Conservation (phyloP, 2,329 filamentous ascomycete genomes). For the Aspergillus sp. region DNA sequence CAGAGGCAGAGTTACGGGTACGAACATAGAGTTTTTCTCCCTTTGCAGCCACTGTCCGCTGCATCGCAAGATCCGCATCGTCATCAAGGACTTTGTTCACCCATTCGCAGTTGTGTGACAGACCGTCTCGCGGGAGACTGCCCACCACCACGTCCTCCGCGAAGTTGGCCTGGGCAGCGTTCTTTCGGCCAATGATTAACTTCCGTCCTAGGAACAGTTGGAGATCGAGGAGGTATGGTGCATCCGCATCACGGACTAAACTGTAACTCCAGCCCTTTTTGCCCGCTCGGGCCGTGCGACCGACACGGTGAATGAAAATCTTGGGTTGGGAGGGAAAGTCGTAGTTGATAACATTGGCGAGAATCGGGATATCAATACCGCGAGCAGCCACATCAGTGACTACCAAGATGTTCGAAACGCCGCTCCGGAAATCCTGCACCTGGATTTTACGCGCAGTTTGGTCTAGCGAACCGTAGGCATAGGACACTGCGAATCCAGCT, state of each 20-base stretch:
- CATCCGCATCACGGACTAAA: slow-evolving; percentile 76
- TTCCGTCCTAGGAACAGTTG: slow-evolving; percentile 89
- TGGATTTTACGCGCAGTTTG: slow-evolving; percentile 89
- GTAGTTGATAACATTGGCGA: slow-evolving; percentile 98
- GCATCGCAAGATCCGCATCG: slow-evolving; percentile 60
- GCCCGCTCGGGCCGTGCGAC: slow-evolving; percentile 88
- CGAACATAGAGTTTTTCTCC: slow-evolving; percentile 89
- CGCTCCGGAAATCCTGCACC: slow-evolving; percentile 78
- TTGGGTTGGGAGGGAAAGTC: slow-evolving; percentile 96
- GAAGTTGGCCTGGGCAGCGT: slow-evolving; percentile 56
- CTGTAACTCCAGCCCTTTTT: slow-evolving; percentile 93
- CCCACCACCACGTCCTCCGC: slow-evolving; percentile 79
- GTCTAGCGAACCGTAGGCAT: slow-evolving; percentile 89
- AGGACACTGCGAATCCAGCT: slow-evolving; percentile 81
- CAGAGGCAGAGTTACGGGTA: slow-evolving; percentile 82
- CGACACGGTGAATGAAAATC: slow-evolving; percentile 91
- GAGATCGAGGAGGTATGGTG: slow-evolving; percentile 84
- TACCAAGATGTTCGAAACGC: slow-evolving; percentile 80
- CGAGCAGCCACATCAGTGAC: slow-evolving; percentile 94
- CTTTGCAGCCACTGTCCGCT: slow-evolving; percentile 69
- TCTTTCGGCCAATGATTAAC: slow-evolving; percentile 64
- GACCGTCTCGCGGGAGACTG: slow-evolving; percentile 59
- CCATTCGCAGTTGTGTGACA: slow-evolving; percentile 75
- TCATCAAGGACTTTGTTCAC: slow-evolving; percentile 70
- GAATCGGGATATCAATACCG: slow-evolving; percentile 93